Percentiles rank a stretch among this genome's conserved stretches.
Evolutionary conservation across 2,329 filamentous ascomycete genomes (phyloP).

Genomic region (Exophiala sp.): DNA sequence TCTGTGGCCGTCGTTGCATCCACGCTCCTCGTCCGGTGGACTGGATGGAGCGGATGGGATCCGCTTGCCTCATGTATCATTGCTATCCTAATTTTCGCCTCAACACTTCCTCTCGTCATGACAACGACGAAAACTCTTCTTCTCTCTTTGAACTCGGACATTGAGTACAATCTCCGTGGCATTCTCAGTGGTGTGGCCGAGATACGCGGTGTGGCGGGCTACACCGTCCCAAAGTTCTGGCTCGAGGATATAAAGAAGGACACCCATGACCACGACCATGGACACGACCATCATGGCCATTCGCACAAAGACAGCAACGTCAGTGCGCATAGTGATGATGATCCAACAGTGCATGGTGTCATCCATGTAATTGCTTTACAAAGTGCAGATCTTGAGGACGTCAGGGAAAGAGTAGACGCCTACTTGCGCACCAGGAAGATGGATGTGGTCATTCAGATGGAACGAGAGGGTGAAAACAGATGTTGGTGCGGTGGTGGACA

Average conservation of each 20-base stretch:
- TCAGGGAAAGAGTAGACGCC: conserved; percentile 69
- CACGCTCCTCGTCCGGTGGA: conserved; percentile 79
- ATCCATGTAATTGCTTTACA: conserved; percentile 79
- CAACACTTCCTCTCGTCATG: conserved; percentile 80
- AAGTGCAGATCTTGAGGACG: conserved; percentile 73
- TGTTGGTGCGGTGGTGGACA: conserved; percentile 53
- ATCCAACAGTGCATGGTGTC: conserved; percentile 66
- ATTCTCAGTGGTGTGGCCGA: conserved; percentile 78
- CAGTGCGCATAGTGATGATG: conserved; percentile 19
- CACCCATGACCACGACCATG: conserved; percentile 25
- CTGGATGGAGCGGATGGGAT: conserved; percentile 91
- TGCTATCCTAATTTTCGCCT: conserved; percentile 87
- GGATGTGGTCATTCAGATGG: conserved; percentile 82
- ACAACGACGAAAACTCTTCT: conserved; percentile 80
- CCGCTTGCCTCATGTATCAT: conserved; percentile 92
- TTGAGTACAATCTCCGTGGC: conserved; percentile 84
- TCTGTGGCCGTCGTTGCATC: conserved; percentile 93
- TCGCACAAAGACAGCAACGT: conserved; percentile 29
- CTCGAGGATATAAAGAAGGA: conserved; percentile 53
- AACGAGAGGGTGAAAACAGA: conserved; percentile 70
- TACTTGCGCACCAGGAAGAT: conserved; percentile 70
- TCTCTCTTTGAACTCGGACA: conserved; percentile 76
- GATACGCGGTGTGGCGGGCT: conserved; percentile 78
- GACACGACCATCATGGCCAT: conserved; percentile 32
- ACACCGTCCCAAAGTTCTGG: conserved; percentile 89